Evolutionary conservation across 768 basidiomycete genomes (phyloP).

Genomic region (Pleurotus eryngii): DNA sequence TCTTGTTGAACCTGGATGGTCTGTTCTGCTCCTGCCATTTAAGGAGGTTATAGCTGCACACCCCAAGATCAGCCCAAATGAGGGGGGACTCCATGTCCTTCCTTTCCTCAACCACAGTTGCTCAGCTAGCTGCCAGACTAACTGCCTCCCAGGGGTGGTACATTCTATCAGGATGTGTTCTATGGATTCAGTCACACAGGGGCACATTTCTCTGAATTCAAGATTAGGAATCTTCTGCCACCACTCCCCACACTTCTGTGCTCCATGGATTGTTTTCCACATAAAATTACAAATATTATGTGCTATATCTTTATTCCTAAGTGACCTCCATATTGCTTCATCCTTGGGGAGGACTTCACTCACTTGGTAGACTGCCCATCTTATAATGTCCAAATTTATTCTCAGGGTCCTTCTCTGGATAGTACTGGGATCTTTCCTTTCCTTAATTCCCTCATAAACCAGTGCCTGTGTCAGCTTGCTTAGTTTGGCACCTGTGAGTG

Average conservation of each 20-base stretch:
- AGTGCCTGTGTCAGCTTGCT: slow-evolving; percentile 12
- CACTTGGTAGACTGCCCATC: neutral
- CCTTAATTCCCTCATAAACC: slow-evolving; percentile 11
- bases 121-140: slow-evolving; percentile 18
- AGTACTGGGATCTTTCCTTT: neutral
- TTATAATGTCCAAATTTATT: neutral
- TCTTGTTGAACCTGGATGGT: neutral
- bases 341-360: slow-evolving; percentile 2
- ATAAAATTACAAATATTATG: slow-evolving; percentile 10
- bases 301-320: slow-evolving; percentile 10
- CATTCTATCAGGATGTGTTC: slow-evolving; percentile 28
- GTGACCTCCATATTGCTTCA: slow-evolving; percentile 10
- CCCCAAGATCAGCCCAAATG: slow-evolving; percentile 16
- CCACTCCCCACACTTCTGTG: slow-evolving; percentile 21
- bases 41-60: slow-evolving; percentile 6
- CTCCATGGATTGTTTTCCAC: slow-evolving; percentile 20
- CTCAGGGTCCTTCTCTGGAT: neutral
- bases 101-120: slow-evolving; percentile 12
- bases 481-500: slow-evolving; percentile 13
- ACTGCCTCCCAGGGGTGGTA: slow-evolving; percentile 12
- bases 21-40: slow-evolving; percentile 1
- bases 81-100: slow-evolving; percentile 2
- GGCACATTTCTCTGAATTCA: slow-evolving; percentile 8
- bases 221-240: slow-evolving; percentile 16
- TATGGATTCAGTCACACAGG: slow-evolving; percentile 12